phyloP scores from a whole-genome alignment of 1,139 yeast genomes.

The Hyphopichia burtonii region DNA sequence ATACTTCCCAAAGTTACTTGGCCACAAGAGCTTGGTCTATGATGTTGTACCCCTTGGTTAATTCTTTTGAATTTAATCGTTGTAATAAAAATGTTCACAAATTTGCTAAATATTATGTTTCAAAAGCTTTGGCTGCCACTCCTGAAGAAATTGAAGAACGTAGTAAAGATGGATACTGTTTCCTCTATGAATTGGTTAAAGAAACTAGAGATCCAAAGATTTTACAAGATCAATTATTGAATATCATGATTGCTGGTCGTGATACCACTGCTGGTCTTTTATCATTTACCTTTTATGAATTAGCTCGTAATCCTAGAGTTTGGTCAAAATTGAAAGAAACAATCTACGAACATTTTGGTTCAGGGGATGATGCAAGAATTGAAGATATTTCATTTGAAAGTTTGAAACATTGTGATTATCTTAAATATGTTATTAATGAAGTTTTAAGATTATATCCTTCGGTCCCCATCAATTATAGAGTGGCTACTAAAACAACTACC shows the following conservation, averaged over 20 bases:
- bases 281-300: slow-evolving; percentile 41
- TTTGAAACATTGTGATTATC: slow-evolving; percentile 49
- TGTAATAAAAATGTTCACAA: slow-evolving; percentile 29
- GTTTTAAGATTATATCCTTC: slow-evolving; percentile 54
- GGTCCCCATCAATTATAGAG: slow-evolving; percentile 53
- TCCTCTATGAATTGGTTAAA: slow-evolving; percentile 45
- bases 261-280: slow-evolving; percentile 49
- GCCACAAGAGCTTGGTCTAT: slow-evolving; percentile 27
- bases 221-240: slow-evolving; percentile 45
- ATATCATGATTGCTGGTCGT: slow-evolving; percentile 47
- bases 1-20: slow-evolving; percentile 28
- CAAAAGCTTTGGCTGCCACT: slow-evolving; percentile 25
- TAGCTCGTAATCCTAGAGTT: slow-evolving; percentile 39
- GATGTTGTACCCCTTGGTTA: slow-evolving; percentile 24
- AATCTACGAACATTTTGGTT: slow-evolving; percentile 33
- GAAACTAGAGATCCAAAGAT: slow-evolving; percentile 43
- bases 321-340: slow-evolving; percentile 34
- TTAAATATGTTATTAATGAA: slow-evolving; percentile 50
- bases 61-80: slow-evolving; percentile 30
- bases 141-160: slow-evolving; percentile 36
- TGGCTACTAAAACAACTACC: slow-evolving; percentile 44
- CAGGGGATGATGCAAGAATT: slow-evolving; percentile 27
- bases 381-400: slow-evolving; percentile 46
- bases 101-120: slow-evolving; percentile 34
- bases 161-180: slow-evolving; percentile 37